A percentile compares a stretch with the other conserved stretches of the same genome.
phyloP scores from a whole-genome alignment of 2,329 filamentous ascomycete genomes.

The Fusarium sp. region DNA sequence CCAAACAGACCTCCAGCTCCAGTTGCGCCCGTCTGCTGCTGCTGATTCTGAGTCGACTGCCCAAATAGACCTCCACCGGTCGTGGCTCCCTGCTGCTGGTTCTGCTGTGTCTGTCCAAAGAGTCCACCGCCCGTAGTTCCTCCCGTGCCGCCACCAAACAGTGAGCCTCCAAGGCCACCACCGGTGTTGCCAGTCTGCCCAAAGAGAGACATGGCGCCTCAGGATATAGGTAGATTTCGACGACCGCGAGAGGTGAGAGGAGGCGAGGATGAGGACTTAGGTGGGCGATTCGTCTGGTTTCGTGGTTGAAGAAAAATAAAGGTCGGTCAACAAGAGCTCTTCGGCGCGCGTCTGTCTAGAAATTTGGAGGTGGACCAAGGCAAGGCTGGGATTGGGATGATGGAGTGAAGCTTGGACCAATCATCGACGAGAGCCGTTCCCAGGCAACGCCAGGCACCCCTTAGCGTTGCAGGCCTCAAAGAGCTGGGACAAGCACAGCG shows the following conservation, averaged over 20 bases:
- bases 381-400: conserved; percentile 46
- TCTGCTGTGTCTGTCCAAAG: conserved; percentile 47
- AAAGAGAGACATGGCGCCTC: conserved; percentile 51
- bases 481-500: neutral
- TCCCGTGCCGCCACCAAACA: conserved; percentile 42
- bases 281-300: conserved; percentile 27
- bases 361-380: conserved; percentile 44
- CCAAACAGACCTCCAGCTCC: conserved; percentile 52
- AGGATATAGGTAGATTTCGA: conserved; percentile 9
- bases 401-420: conserved; percentile 51
- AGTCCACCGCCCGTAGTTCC: conserved; percentile 46
- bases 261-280: conserved; percentile 10
- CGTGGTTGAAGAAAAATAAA: conserved; percentile 28
- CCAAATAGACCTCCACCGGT: conserved; percentile 45
- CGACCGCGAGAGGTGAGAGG: conserved; percentile 1
- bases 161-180: conserved; percentile 33
- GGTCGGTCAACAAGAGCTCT: conserved; percentile 36
- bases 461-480: conserved; percentile 4
- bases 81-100: conserved; percentile 37
- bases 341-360: conserved; percentile 46
- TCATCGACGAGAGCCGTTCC: conserved; percentile 36
- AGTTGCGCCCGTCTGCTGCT: conserved; percentile 23
- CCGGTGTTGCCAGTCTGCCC: conserved; percentile 45
- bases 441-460: conserved; percentile 32
- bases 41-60: conserved; percentile 39